Conservation (phyloP, 257 asterid species). For the Pogostemon cablin region DNA sequence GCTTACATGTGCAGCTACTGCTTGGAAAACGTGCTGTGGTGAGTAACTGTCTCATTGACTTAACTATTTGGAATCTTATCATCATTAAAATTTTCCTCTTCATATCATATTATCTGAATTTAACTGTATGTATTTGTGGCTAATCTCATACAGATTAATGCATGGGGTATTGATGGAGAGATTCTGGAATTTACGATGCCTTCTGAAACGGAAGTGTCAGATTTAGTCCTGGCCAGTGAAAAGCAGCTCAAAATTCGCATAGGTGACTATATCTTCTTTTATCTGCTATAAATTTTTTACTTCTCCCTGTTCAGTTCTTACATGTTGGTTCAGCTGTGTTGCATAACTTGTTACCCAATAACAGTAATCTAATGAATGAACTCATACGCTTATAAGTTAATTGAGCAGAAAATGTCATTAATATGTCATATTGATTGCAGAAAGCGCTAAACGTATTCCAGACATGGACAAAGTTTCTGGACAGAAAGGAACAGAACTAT, state of each 20-base stretch:
- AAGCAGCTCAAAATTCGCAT: slow-evolving; percentile 53
- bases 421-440: slow-evolving; percentile 48
- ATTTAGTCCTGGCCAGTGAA: slow-evolving; percentile 57
- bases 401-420: not conserved
- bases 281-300: slow-evolving; percentile 17
- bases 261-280: slow-evolving; percentile 49
- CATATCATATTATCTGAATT: slow-evolving; percentile 11
- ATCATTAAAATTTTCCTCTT: not conserved
- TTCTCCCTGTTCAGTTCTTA: not conserved
- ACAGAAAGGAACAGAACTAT: slow-evolving; percentile 75
- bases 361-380: too few species aligned
- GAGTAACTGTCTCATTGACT: slow-evolving; percentile 26
- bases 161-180: slow-evolving; percentile 87
- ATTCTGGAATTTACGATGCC: slow-evolving; percentile 63
- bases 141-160: slow-evolving; percentile 59
- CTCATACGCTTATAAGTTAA: not conserved
- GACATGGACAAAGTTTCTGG: slow-evolving; percentile 59
- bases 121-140: slow-evolving; percentile 23
- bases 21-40: slow-evolving; percentile 83
- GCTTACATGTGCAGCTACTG: slow-evolving; percentile 69
- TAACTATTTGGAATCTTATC: slow-evolving; percentile 18
- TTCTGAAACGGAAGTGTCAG: slow-evolving; percentile 61
- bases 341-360: too few species aligned
- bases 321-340: not conserved
- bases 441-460: slow-evolving; percentile 66